Evolutionary conservation across 305 asterid genomes (phyloP).

Genomic region (Solanum chacoense): DNA sequence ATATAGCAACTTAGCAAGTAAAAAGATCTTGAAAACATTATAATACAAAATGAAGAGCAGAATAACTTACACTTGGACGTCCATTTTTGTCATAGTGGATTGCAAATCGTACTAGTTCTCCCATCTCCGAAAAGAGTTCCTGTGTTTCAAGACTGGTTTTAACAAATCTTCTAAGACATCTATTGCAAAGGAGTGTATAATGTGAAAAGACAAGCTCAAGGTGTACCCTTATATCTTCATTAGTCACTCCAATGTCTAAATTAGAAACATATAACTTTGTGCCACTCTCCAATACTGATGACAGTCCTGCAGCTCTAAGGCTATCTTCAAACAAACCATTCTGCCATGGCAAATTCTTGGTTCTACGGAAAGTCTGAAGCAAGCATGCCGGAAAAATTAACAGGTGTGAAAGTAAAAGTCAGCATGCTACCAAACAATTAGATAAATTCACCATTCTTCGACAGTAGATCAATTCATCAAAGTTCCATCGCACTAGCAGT

Average conservation of each 20-base stretch:
- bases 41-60: neutral
- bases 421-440: constrained; percentile 47
- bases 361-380: constrained; percentile 86
- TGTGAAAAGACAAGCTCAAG: constrained; percentile 15
- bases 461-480: constrained; percentile 45
- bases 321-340: constrained; percentile 77
- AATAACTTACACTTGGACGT: constrained; percentile 75
- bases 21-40: neutral
- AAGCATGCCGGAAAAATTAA: constrained; percentile 61
- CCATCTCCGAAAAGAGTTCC: constrained; percentile 87
- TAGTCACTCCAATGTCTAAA: constrained; percentile 77
- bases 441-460: constrained; percentile 45
- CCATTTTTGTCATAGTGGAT: constrained; percentile 87
- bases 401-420: constrained; percentile 44
- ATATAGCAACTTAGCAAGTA: neutral
- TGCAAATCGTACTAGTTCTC: constrained; percentile 77
- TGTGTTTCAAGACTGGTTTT: constrained; percentile 42
- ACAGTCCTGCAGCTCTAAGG: constrained; percentile 80
- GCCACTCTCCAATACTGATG: constrained; percentile 66
- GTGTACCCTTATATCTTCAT: constrained; percentile 90
- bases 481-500: constrained; percentile 30
- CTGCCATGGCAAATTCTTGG: constrained; percentile 76
- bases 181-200: constrained; percentile 20
- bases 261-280: constrained; percentile 73
- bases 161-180: constrained; percentile 26